Percentiles rank a stretch among this genome's conserved stretches.
Evolutionary conservation across 768 basidiomycete genomes (phyloP).

Genomic region (Xanthoconium purpureum): DNA sequence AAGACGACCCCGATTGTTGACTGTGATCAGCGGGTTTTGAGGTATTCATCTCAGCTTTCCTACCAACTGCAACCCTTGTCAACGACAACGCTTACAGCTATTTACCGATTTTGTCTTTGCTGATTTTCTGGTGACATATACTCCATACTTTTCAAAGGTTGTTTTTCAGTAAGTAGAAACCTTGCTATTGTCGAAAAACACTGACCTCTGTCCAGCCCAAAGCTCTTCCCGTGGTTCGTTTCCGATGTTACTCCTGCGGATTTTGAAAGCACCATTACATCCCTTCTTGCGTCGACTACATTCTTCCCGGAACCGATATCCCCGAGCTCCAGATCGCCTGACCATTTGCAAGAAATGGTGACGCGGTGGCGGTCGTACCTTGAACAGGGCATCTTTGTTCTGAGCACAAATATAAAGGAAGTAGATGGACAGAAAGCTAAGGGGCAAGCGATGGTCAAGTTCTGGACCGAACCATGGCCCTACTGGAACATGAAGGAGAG

Average conservation of each 20-base stretch:
- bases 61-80: not conserved
- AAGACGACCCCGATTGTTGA: not conserved
- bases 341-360: constrained; percentile 57
- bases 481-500: constrained; percentile 70
- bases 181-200: not conserved
- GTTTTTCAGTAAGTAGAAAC: constrained; percentile 79
- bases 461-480: constrained; percentile 75
- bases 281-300: constrained; percentile 51
- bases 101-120: constrained; percentile 93
- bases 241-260: constrained; percentile 90
- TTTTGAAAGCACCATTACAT: constrained; percentile 57
- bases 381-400: constrained; percentile 61
- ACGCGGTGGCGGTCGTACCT: constrained; percentile 72
- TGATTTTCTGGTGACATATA: constrained; percentile 88
- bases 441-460: constrained; percentile 35
- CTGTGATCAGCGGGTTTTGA: constrained; percentile 77
- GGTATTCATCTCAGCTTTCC: constrained; percentile 38
- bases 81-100: constrained; percentile 45
- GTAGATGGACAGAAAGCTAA: constrained; percentile 21
- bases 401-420: constrained; percentile 46
- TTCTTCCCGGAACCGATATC: constrained; percentile 50
- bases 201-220: constrained; percentile 57
- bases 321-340: constrained; percentile 26
- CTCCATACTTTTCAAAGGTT: constrained; percentile 76
- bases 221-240: constrained; percentile 96